Base-by-base conservation (phyloP, 305 asterid genomes). In the Solanum hybrid region DNA sequence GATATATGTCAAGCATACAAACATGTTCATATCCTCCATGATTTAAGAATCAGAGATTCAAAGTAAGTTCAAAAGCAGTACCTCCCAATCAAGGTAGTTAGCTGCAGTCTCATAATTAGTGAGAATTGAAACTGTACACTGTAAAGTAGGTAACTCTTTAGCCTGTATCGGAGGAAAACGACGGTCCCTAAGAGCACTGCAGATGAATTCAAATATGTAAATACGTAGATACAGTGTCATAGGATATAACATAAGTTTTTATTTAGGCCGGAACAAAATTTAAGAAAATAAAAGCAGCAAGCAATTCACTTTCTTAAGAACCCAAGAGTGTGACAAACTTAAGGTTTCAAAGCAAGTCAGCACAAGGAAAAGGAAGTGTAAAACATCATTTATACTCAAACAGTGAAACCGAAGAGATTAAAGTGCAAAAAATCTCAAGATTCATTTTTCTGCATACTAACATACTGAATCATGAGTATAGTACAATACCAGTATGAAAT, bases 11-110 rank as follows among this genome's bases (percentile, higher is more conserved):
- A 20, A 56, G 51, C n/a, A 12, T 56, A 84, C 26, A 29, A 51
- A 37, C 75, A 46, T 51, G 76, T 31, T 11, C 22, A 32, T 56
- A 20, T 56, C 88, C 22, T 35, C 73, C 26, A 29, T 79, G 72
- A 85, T 34, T 56, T 27, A 92, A 88, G 72, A 72, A 89, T 71
- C 46, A 87, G 85, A 79, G 22, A 79, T 35, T 37, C 40, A 77
- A 76, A 34, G 86, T n/a, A 76, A 34, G 86, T 32, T 89, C 22
- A 11, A 79, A 84, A 78, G 88, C 71, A 92, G 94, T 90, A 96
- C 99, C 99, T 96, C 99, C 99, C 99, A 97, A 90, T 97, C 99
- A 90, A 96, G 98, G 93, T 96, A 94, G 92, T 95, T 94, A 79
- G 79, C 93, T 86, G 91, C 99, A 91, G 88, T 91, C 94, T 97